A percentile compares a stretch with the other conserved stretches of the same genome.
Evolutionary conservation across 2,329 filamentous ascomycete genomes (phyloP).

Genomic region (Grosmannia huntii): DNA sequence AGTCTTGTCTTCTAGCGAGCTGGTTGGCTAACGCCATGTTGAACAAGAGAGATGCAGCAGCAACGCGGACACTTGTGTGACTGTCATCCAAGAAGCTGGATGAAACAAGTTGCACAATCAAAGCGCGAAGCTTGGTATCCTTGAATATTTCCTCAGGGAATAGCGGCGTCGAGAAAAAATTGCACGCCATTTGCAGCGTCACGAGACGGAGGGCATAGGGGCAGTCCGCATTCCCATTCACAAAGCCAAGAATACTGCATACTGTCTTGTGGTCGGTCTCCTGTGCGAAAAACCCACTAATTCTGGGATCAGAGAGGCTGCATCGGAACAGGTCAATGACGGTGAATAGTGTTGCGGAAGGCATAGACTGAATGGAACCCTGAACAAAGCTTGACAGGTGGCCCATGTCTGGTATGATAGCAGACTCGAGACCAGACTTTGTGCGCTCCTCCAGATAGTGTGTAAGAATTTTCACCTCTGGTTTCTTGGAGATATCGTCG

Average conservation of each 20-base stretch:
- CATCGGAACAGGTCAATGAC: conserved; percentile 76
- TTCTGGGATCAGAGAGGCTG: conserved; percentile 61
- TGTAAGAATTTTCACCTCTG: conserved; percentile 50
- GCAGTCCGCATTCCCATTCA: conserved; percentile 34
- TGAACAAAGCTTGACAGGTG: conserved; percentile 51
- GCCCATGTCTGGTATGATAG: conserved; percentile 57
- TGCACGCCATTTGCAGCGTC: conserved; percentile 71
- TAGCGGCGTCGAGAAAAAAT: conserved; percentile 65
- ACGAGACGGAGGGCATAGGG: conserved; percentile 78
- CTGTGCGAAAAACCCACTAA: conserved; percentile 74
- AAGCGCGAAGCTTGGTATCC: conserved; percentile 35
- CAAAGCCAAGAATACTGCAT: conserved; percentile 43
- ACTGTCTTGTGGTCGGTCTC: conserved; percentile 55
- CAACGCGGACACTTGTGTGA: conserved; percentile 63
- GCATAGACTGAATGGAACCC: conserved; percentile 39
- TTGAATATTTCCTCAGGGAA: conserved; percentile 52
- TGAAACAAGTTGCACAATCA: conserved; percentile 58
- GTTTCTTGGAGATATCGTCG: conserved; percentile 27
- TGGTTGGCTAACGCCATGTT: conserved; percentile 63
- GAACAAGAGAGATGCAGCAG: conserved; percentile 71
- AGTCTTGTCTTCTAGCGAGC: conserved; percentile 17
- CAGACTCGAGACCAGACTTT: conserved; percentile 46
- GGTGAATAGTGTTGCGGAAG: conserved; percentile 58
- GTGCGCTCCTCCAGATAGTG: conserved; percentile 56
- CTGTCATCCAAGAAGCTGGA: conserved; percentile 66